Evolutionary conservation across 805 yeast genomes (phyloP).

Genomic region (Saccharomyces eubayanus): DNA sequence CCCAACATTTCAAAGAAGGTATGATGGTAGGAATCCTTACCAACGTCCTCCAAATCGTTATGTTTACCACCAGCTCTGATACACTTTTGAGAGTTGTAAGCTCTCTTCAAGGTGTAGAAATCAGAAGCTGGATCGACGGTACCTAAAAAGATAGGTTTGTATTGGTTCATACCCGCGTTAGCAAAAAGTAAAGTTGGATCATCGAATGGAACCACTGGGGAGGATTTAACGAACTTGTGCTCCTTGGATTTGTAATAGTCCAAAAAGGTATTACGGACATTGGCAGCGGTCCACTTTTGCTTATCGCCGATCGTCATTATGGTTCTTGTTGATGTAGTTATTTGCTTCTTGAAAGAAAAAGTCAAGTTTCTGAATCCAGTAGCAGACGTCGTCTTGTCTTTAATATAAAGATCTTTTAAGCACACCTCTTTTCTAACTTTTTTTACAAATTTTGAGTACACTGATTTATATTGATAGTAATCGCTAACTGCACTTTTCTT

Average conservation of each 20-base stretch:
- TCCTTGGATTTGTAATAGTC: conserved; percentile 61
- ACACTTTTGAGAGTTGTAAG: conserved; percentile 94
- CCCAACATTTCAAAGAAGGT: conserved; percentile 99
- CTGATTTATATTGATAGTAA: background rate
- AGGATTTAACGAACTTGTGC: conserved; percentile 83
- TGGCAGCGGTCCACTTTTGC: conserved; percentile 42
- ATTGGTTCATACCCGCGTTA: conserved; percentile 99
- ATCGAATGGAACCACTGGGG: conserved; percentile 94
- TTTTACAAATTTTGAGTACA: background rate
- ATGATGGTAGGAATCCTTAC: conserved; percentile 95
- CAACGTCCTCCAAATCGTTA: conserved; percentile 96
- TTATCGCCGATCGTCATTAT: conserved; percentile 29
- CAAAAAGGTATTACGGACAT: conserved; percentile 74
- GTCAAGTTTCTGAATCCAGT: background rate
- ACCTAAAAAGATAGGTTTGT: conserved; percentile 94
- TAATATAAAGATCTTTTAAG: background rate
- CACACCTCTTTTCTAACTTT: background rate
- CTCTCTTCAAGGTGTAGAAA: conserved; percentile 74
- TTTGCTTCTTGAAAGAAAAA: background rate
- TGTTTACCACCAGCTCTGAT: conserved; percentile 99
- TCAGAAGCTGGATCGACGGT: conserved; percentile 93
- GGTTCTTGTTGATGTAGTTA: background rate
- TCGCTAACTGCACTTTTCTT: background rate
- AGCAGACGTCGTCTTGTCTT: background rate
- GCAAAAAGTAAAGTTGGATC: conserved; percentile 96